Conservation (phyloP, 2,329 filamentous ascomycete species). For the Diaporthe eres region DNA sequence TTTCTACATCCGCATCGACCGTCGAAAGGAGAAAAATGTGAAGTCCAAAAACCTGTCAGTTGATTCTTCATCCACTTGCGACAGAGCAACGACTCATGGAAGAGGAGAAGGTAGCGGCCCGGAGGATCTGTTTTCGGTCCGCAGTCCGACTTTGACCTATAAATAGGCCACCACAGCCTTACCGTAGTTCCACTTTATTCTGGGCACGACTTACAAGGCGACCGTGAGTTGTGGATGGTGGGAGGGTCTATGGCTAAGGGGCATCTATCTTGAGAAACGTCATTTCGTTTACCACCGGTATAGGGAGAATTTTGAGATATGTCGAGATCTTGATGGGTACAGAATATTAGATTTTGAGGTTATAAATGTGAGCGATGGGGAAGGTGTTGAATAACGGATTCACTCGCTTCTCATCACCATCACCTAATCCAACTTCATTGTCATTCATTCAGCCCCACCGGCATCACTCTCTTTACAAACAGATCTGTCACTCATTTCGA, state of each 20-base stretch:
- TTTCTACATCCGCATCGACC: neutral
- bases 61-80: neutral
- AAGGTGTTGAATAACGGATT: neutral
- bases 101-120: neutral
- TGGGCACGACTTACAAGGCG: neutral
- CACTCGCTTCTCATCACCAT: neutral
- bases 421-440: neutral
- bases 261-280: conserved; percentile 4
- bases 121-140: conserved; percentile 1
- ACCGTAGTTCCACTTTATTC: neutral
- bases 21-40: neutral
- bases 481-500: neutral
- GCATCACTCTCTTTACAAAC: neutral
- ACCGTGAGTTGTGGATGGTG: neutral
- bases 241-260: neutral
- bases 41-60: neutral
- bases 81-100: conserved; percentile 2
- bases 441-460: neutral
- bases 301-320: neutral
- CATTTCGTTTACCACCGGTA: neutral
- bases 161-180: conserved; percentile 15
- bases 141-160: neutral
- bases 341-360: neutral
- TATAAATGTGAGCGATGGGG: neutral
- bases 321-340: neutral